Conservation (phyloP, 176 grass and related monocot species). For the Zea luxurians region DNA sequence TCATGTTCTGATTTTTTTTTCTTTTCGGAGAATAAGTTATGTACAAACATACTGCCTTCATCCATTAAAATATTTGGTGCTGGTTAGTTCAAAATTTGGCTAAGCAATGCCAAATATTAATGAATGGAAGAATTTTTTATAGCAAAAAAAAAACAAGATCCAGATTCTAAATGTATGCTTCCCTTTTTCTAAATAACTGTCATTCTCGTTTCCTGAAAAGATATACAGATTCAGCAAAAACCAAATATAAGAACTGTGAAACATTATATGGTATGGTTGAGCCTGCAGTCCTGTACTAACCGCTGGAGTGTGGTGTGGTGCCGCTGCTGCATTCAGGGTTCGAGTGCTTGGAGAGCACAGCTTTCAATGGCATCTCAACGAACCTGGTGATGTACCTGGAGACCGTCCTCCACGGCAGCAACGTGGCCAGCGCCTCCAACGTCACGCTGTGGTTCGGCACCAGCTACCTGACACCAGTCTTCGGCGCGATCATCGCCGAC, state of each 20-base stretch:
- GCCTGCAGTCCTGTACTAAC: neutral
- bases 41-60: no score
- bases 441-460: slow-evolving; percentile 62
- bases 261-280: neutral
- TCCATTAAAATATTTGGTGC: no score
- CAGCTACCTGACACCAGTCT: slow-evolving; percentile 50
- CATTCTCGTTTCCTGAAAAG: no score
- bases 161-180: no score
- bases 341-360: slow-evolving; percentile 59
- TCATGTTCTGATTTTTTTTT: neutral
- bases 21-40: neutral
- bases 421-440: slow-evolving; percentile 49
- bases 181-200: no score
- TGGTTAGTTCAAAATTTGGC: no score
- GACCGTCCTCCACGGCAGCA: slow-evolving; percentile 55
- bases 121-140: no score
- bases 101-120: no score
- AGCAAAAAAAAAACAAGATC: no score
- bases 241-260: no score
- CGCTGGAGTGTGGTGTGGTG: neutral
- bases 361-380: slow-evolving; percentile 58
- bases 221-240: no score
- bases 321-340: slow-evolving; percentile 44
- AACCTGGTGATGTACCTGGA: slow-evolving; percentile 64
- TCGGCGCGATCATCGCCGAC: slow-evolving; percentile 64